Base-by-base conservation (phyloP, 257 asterid species). In the Coffea canephora region DNA sequence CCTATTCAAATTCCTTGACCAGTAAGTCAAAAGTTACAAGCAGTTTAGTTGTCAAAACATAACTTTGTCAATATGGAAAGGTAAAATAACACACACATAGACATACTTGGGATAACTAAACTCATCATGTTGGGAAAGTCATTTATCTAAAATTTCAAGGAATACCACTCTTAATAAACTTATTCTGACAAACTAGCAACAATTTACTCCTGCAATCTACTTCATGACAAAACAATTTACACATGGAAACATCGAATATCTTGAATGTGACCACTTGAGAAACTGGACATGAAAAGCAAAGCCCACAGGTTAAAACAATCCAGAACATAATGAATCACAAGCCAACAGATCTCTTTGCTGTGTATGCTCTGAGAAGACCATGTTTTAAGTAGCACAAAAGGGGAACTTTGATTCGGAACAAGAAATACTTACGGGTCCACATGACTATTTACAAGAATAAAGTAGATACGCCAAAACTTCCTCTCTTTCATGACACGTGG, bases 391-490 rank as follows among this genome's bases (percentile, higher is more conserved):
- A 43, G 34, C 66, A 21, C 54, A 65, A 59, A 71, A 57, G 48
- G 23, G 72, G 39, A 72, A 69, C 55, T 71, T 82, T 34, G 13
- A 72, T 61, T n/a, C 18, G 25, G 72, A 73, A 70, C 74, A 46
- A 73, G 4, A 70, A 84, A 59, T 57, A 93, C 99, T 91, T 83
- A 95, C 99, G 88, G 92, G 59, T 88, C 91, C 72, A 92, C 89
- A 69, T 90, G 95, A 81, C 92, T 90, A 82, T 90, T 92, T 66
- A 92, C 98, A 41, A 95, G 93, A 82, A 93, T 84, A 87, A 95
- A 93, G 89, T 93, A 95, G 87, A 92, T 95, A 89, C 93, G 92
- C 98, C 98, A 95, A 79, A 93, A 95, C 84, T 89, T 91, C 85
- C 97, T 87, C 86, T 95, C 97, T 90, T 89, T 93, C 98, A 95